Evolutionary conservation across 768 basidiomycete species (phyloP).

Genomic region (Pulveroboletus sp.): DNA sequence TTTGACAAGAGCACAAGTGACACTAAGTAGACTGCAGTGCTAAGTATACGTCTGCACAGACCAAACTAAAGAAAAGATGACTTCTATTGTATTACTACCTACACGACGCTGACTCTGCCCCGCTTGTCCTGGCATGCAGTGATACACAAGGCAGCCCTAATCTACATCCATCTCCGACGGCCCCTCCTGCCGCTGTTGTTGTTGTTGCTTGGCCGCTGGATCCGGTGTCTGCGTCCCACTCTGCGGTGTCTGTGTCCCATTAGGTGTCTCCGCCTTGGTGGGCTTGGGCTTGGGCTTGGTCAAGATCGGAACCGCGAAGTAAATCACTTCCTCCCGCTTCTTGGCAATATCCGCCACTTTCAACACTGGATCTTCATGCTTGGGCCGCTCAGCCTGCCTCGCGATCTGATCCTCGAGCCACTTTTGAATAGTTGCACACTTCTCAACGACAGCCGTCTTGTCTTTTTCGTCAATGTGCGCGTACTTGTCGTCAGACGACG

Average conservation of each 20-base stretch:
- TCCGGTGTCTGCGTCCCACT: conserved; percentile 55
- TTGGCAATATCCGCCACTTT: conserved; percentile 78
- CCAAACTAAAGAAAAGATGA: too few species aligned
- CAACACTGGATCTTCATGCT: conserved; percentile 84
- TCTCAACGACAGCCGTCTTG: conserved; percentile 82
- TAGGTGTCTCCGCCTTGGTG: conserved; percentile 46
- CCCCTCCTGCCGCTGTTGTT: conserved; percentile 28
- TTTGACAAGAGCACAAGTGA: neutral
- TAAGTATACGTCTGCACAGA: conserved; percentile 14
- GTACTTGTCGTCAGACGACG: conserved; percentile 78
- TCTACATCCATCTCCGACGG: conserved; percentile 84
- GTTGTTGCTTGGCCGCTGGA: conserved; percentile 35
- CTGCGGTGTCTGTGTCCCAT: conserved; percentile 70
- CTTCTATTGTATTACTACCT: neutral
- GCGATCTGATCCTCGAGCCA: conserved; percentile 94
- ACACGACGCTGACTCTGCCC: neutral
- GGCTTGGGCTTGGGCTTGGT: conserved; percentile 91
- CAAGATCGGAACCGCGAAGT: conserved; percentile 85
- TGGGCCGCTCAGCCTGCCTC: conserved; percentile 81
- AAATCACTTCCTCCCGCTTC: conserved; percentile 90
- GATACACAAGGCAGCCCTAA: conserved; percentile 33
- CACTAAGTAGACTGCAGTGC: conserved; percentile 5
- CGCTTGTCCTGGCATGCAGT: neutral
- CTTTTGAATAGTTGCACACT: conserved; percentile 83
- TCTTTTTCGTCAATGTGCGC: conserved; percentile 89